Conservation (phyloP, 1,284 basidiomycete genomes). For the Sanghuangporus weigelae region DNA sequence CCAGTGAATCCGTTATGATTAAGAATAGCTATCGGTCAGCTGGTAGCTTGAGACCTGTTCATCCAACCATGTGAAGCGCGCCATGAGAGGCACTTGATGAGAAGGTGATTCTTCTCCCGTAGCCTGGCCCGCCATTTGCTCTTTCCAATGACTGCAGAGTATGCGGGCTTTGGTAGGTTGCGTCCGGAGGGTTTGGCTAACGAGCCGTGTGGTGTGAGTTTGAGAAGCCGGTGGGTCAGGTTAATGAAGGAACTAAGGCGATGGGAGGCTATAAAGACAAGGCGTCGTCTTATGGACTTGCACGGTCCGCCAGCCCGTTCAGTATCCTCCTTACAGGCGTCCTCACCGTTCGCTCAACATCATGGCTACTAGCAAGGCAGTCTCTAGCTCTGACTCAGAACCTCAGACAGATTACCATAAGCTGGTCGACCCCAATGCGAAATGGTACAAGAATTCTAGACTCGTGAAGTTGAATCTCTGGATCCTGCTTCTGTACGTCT, state of each 20-base stretch:
- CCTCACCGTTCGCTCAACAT: neutral
- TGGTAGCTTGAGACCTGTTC: neutral
- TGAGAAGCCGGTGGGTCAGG: neutral
- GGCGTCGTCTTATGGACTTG: neutral
- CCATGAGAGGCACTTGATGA: too few species aligned
- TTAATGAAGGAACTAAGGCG: neutral
- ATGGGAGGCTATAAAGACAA: neutral
- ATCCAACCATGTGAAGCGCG: neutral
- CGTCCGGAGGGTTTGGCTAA: neutral
- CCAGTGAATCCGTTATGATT: neutral
- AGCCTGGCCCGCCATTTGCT: too few species aligned
- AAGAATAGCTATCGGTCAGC: neutral
- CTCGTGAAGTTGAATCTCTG: constrained; percentile 32
- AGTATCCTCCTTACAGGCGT: neutral
- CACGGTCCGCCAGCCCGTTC: neutral
- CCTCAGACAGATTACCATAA: constrained; percentile 18
- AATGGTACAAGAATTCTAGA: constrained; percentile 24
- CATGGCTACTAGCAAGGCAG: neutral
- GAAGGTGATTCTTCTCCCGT: too few species aligned
- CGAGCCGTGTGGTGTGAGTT: neutral
- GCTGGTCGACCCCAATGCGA: constrained; percentile 18
- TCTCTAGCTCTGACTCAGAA: neutral
- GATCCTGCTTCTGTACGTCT: constrained; percentile 30
- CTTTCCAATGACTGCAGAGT: neutral
- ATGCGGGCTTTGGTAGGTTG: neutral